phyloP scores from a whole-genome alignment of 148 eudicot genomes.

The Vaccinium vitisidaea region DNA sequence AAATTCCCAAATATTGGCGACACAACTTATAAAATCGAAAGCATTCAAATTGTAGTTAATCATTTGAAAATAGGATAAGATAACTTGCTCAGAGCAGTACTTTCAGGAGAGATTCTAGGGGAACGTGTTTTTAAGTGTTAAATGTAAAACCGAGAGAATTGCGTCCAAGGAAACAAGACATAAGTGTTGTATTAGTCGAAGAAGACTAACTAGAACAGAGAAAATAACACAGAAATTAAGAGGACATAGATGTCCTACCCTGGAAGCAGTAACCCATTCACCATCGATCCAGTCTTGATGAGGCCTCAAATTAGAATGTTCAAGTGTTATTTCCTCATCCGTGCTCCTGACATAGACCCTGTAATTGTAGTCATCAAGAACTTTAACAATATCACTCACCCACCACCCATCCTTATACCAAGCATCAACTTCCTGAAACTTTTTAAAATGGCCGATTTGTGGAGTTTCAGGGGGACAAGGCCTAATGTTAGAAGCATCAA shows the following conservation, averaged over 20 bases:
- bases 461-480: conserved; percentile 47
- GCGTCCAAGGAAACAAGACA: background rate
- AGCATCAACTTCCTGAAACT: conserved; percentile 57
- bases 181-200: background rate
- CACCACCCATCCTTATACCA: conserved; percentile 60
- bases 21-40: background rate
- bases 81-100: background rate
- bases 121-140: background rate
- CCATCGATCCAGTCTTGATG: conserved; percentile 59
- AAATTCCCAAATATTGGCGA: background rate
- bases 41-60: conserved; percentile 13
- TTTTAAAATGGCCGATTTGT: conserved; percentile 23
- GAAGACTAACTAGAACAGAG: background rate
- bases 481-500: conserved; percentile 36
- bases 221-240: background rate
- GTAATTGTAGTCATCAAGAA: conserved; percentile 35
- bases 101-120: background rate
- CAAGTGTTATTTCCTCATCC: conserved; percentile 40
- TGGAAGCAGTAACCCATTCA: conserved; percentile 40
- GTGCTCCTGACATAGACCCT: conserved; percentile 41
- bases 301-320: conserved; percentile 47
- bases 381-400: conserved; percentile 42
- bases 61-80: background rate
- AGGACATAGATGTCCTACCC: conserved; percentile 27
- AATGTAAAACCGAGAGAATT: background rate